Evolutionary conservation across 1,284 basidiomycete species (phyloP), one percentile per base, ranked within the genome.

Genomic region (Apiotrichum brassicae): DNA sequence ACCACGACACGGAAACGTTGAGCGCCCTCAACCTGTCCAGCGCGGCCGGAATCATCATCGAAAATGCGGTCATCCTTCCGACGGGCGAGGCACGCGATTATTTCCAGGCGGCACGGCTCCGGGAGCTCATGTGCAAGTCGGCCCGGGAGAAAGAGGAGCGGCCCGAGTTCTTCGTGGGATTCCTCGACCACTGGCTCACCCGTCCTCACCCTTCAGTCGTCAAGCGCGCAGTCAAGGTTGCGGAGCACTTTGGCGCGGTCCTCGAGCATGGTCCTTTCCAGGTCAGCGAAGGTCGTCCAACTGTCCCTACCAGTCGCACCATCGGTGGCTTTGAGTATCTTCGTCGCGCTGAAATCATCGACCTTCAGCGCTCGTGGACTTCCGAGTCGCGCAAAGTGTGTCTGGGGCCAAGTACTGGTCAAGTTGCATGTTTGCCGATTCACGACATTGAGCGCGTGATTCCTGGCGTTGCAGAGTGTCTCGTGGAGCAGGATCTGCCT

Each of bases 321-420:
- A 44, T 49, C 20, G 43, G 48, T 11, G 48, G 48, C 4, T 49
- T 49, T 33, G 48, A 49, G 38, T 50, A 50, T 43, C 38, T 50
- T 20, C 49, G 49, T 16, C 49, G 49, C 16, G 26, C 49, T 7
- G 49, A 50, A 23, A 40, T 50, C 19, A 25, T 50, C 32, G 49
- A 50, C 33, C 38, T 50, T 14, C 49, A 50, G 32, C 37, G 38
- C 14, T 45, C 43, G 14, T 50, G 49, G 49, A 23, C 30, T 4
- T 44, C 43, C 0, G 43, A 40, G n/a, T 33, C 30, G 4, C 42
- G 42, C 24, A 22, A n/a, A 7, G 48, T 49, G 1, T 23, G 13
- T 4, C 24, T 45, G 11, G 44, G 35, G 3, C 3, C 6, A 13
- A 2, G 12, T 3, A 5, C 20, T 6, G 24, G 8, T 5, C 8